Base-by-base conservation (phyloP, 257 asterid species). In the Solanum ossicruentum region DNA sequence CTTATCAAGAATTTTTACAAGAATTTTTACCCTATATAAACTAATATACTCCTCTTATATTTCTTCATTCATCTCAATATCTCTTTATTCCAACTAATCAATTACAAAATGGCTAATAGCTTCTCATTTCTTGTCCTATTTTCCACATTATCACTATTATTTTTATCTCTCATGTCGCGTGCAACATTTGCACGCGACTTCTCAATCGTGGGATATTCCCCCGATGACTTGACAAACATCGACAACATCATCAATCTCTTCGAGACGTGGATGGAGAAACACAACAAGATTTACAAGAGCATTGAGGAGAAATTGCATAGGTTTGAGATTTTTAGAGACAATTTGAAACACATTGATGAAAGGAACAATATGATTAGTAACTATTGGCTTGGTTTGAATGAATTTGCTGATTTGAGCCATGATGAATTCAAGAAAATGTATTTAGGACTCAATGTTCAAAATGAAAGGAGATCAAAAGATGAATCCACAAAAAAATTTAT, bases 301-400 rank as follows among this genome's bases (percentile, higher is more conserved):
- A 85, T 88, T 15, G 94, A 93, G 58, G 94, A 93, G 85, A 92
- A 92, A 87, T 23, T 92, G 88, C 93, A 90, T 16, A 90, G 93
- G 87, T 92, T 91, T 32, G 93, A 92, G 93, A 85, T 92, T n/a
- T 92, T 93, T 52, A 92, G 85, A 86, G 93, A 92, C 0, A 93
- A 92, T 41, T 80, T 93, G 90, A 84, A 91, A 87, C 93, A 92
- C 49, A 92, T 92, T 39, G 91, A 93, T 84, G 93, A 91, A 85
- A 93, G 90, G 87, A 92, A 91, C 60, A 92, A 91, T 88, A 90
- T 13, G 10, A 55, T 85, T 28, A 88, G 84, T 43, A 92, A 90
- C 85, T 93, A 92, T 43, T 92, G 93, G 94, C 94, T 92, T 81
- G 94, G 93, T 1, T 84, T 93, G 90, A 93, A 92, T 16, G 94